Base-by-base conservation (phyloP, 208 protist genomes). In the Trypanosoma cruzi region DNA sequence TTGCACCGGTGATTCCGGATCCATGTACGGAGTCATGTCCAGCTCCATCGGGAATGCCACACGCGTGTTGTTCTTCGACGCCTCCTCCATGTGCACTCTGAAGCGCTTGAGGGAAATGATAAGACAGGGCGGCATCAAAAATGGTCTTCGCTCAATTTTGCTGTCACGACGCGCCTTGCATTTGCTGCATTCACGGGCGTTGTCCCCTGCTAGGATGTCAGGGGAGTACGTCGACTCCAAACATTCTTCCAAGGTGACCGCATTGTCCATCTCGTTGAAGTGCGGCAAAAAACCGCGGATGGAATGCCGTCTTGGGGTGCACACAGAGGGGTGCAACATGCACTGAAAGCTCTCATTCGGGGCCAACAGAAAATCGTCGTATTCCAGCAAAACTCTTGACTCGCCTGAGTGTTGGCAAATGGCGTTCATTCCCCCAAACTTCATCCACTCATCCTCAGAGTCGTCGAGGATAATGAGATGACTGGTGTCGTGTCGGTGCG, bases 91-190 rank as follows among this genome's bases (percentile, higher is more conserved):
- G 2, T 49, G 36, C 71, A 86, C 78, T 59, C 88, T 89, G 63
- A 96, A 96, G 28, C 88, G 84, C 57, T 92, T 90, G 49, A 96
- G 81, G 28, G 77, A 87, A 40, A 96, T 80, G 49, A 94, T 77
- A 40, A 96, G 79, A 66, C 82, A 90, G 13, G 77, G 84, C 13
- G 90, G 88, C 11, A 94, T 74, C 18, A 81, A 81, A 58, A 93
- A 96, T 24, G 93, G 65, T 3, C 74, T 83, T 11, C 84, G 73
- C 42, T 86, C 72, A 68, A 89, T 73, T 6, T 60, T 37, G 26
- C 84, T 80, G 55, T 90, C 81, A 29, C 81, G 77, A 29, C 86
- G 82, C 48, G 66, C 75, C 55, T 87, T 90, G 77, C 90, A 96
- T 4, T 56, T 72, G 11, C 80, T 74, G 65, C 90, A 96, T 67